phyloP scores from a whole-genome alignment of 2,329 filamentous ascomycete species.

The Coniochaeta sp. region DNA sequence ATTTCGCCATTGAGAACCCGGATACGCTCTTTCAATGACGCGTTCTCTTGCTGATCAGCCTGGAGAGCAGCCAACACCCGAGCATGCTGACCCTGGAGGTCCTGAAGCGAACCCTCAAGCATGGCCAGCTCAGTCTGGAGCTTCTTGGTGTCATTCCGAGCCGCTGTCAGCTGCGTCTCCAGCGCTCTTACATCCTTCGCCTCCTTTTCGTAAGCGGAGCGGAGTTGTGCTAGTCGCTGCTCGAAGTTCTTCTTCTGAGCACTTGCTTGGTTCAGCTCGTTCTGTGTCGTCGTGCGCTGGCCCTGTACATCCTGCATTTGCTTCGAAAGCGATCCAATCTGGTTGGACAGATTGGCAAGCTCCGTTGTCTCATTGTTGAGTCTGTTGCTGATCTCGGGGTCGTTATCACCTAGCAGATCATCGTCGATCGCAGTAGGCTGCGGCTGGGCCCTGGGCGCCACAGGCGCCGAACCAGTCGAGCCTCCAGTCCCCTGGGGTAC shows the following conservation, averaged over 20 bases:
- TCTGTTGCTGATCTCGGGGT: conserved; percentile 81
- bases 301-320: conserved; percentile 91
- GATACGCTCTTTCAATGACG: conserved; percentile 79
- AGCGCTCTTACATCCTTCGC: conserved; percentile 76
- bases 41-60: conserved; percentile 83
- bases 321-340: conserved; percentile 81
- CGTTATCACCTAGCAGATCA: conserved; percentile 84
- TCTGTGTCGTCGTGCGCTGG: conserved; percentile 71
- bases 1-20: conserved; percentile 76
- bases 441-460: conserved; percentile 22
- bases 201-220: conserved; percentile 87
- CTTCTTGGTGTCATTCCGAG: conserved; percentile 75
- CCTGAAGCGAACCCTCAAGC: conserved; percentile 72
- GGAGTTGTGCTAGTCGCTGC: conserved; percentile 75
- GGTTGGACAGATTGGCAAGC: conserved; percentile 91
- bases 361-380: conserved; percentile 85
- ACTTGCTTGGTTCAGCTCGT: conserved; percentile 71
- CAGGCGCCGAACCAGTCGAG: conserved; percentile 34
- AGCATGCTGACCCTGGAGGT: conserved; percentile 75
- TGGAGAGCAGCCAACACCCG: conserved; percentile 68
- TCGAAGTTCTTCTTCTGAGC: conserved; percentile 93
- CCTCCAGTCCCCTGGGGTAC: conserved; percentile 70
- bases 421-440: conserved; percentile 42
- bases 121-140: conserved; percentile 77
- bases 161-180: conserved; percentile 71